phyloP scores from a whole-genome alignment of 495 filamentous ascomycete species.

The Bombardia bombarda region DNA sequence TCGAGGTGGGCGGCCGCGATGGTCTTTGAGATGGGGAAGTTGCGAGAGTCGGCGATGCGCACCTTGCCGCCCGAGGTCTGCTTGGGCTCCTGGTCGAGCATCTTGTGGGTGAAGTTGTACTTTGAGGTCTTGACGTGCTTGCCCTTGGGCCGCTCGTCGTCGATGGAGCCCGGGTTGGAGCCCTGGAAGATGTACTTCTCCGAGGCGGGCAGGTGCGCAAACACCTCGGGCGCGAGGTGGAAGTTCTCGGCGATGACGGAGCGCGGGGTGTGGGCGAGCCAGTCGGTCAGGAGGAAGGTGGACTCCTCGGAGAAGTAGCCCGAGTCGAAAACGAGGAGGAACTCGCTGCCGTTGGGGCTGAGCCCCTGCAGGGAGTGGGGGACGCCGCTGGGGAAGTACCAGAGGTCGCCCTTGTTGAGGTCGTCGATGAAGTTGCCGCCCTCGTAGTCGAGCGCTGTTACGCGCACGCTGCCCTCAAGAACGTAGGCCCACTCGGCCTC shows the following conservation, averaged over 20 bases:
- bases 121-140: constrained; percentile 50
- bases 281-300: constrained; percentile 61
- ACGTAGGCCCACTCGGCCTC: constrained; percentile 59
- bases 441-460: constrained; percentile 60
- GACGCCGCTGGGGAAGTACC: constrained; percentile 68
- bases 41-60: constrained; percentile 57
- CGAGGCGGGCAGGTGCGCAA: constrained; percentile 45
- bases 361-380: constrained; percentile 65
- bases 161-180: constrained; percentile 37
- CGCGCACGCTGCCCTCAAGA: constrained; percentile 49
- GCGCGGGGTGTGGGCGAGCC: constrained; percentile 57
- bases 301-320: constrained; percentile 63
- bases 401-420: constrained; percentile 60
- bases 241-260: constrained; percentile 60
- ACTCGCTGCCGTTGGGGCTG: constrained; percentile 58
- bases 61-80: constrained; percentile 54
- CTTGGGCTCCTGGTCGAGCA: constrained; percentile 52
- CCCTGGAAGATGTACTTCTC: constrained; percentile 69
- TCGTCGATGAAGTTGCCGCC: constrained; percentile 64
- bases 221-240: constrained; percentile 48
- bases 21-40: constrained; percentile 51
- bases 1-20: constrained; percentile 59
- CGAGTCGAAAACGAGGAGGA: constrained; percentile 63
- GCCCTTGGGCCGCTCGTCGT: constrained; percentile 34
- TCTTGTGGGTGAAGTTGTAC: constrained; percentile 60